Conservation (phyloP, 495 filamentous ascomycete species). For the Penicillium paradoxum region DNA sequence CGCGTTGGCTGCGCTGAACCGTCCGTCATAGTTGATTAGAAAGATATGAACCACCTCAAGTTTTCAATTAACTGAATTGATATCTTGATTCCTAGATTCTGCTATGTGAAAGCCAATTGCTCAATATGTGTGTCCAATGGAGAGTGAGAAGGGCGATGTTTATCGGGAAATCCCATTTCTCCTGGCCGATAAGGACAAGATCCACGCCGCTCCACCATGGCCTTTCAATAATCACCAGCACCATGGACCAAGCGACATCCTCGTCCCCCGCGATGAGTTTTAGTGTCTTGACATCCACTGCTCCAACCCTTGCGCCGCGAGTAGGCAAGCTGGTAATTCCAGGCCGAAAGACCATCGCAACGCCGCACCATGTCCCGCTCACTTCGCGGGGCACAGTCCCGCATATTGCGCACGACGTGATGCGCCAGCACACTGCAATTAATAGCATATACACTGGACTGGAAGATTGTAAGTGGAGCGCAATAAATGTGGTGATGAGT, state of each 20-base stretch:
- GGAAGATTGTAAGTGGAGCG: constrained; percentile 77
- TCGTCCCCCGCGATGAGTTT: constrained; percentile 27
- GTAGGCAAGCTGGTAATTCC: constrained; percentile 60
- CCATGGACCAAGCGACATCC: constrained; percentile 27
- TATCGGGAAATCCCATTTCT: constrained; percentile 17
- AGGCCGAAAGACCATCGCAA: constrained; percentile 58
- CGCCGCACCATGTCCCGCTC: constrained; percentile 73
- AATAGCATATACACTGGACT: constrained; percentile 72
- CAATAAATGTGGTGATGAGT: not conserved
- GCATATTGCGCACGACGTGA: constrained; percentile 82
- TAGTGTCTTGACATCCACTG: constrained; percentile 21
- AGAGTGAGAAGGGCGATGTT: constrained; percentile 1
- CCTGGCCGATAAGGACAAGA: constrained; percentile 19
- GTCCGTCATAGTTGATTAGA: constrained; percentile 13
- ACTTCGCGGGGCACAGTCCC: constrained; percentile 80
- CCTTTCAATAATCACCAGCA: constrained; percentile 14
- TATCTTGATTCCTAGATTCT: not conserved
- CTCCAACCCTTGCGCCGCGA: constrained; percentile 39
- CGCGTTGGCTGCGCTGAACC: constrained; percentile 13
- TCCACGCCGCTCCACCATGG: constrained; percentile 8
- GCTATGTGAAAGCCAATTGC: not conserved
- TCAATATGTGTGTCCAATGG: not conserved
- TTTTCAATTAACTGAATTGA: not conserved
- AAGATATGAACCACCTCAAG: not conserved
- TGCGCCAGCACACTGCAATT: constrained; percentile 58